Evolutionary conservation across 495 filamentous ascomycete species (phyloP).

Genomic region (Paragyromitra xinjiangensis): DNA sequence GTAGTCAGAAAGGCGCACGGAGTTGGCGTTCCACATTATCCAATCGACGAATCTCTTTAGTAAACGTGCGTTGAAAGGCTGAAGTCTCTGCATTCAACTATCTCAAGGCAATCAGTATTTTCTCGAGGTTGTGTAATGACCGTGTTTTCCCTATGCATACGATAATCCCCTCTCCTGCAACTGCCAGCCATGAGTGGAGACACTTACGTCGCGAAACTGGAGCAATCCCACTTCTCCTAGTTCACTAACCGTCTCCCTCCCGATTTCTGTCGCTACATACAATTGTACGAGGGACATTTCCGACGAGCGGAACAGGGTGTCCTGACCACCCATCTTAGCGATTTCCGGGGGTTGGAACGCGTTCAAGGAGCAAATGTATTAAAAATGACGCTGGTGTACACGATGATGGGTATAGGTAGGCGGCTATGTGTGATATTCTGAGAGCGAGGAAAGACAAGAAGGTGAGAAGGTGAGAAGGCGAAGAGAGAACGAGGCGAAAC

Average conservation of each 20-base stretch:
- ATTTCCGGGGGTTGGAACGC: constrained; percentile 28
- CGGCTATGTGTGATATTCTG: neutral
- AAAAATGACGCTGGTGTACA: neutral
- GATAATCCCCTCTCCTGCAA: neutral
- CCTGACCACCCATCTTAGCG: constrained; percentile 67
- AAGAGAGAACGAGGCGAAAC: neutral
- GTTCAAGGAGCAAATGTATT: constrained; percentile 2
- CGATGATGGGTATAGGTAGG: neutral
- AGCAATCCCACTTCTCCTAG: constrained; percentile 94
- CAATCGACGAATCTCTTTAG: constrained; percentile 92
- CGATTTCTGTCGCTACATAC: constrained; percentile 98
- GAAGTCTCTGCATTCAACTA: constrained; percentile 91
- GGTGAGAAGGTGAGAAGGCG: neutral
- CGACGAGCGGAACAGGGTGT: constrained; percentile 98
- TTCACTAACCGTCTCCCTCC: constrained; percentile 95
- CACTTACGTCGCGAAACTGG: constrained; percentile 93
- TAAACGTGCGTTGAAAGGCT: constrained; percentile 96
- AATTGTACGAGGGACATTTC: constrained; percentile 99
- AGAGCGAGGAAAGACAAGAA: neutral
- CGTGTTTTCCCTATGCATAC: neutral
- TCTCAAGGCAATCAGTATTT: constrained; percentile 36
- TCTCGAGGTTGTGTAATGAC: constrained; percentile 22
- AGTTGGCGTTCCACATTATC: constrained; percentile 98
- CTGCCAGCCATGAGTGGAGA: neutral
- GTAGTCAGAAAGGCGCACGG: constrained; percentile 66